Conservation (phyloP, 2,329 filamentous ascomycete species). For the Xylaria sp. region DNA sequence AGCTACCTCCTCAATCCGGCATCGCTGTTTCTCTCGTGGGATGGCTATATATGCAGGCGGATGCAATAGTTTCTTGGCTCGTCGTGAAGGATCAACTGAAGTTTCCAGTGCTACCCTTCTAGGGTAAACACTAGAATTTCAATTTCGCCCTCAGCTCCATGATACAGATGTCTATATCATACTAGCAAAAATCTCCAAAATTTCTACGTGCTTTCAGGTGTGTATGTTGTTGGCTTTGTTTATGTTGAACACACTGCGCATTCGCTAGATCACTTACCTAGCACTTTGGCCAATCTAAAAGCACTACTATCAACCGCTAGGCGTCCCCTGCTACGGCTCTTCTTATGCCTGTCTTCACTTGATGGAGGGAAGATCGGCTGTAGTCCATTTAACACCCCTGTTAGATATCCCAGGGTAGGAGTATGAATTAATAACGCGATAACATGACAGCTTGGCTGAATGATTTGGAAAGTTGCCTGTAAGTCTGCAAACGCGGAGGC, state of each 20-base stretch:
- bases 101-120: not conserved
- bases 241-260: not conserved
- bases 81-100: conserved; percentile 12
- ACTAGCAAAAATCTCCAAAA: not conserved
- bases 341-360: not conserved
- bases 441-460: conserved; percentile 14
- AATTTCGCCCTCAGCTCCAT: not conserved
- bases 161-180: not conserved
- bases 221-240: no score
- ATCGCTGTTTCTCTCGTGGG: not conserved
- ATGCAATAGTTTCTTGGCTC: not conserved
- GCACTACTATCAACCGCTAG: not conserved
- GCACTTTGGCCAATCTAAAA: not conserved
- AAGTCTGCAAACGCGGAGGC: not conserved
- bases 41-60: conserved; percentile 12
- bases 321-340: not conserved
- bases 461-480: not conserved
- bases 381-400: not conserved
- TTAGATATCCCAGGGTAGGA: not conserved
- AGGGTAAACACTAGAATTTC: not conserved
- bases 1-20: conserved; percentile 18
- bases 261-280: not conserved
- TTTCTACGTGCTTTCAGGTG: not conserved
- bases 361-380: conserved; percentile 11
- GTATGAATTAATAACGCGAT: not conserved